Conservation (phyloP, 768 basidiomycete genomes). For the Kockovaella imperatae region DNA sequence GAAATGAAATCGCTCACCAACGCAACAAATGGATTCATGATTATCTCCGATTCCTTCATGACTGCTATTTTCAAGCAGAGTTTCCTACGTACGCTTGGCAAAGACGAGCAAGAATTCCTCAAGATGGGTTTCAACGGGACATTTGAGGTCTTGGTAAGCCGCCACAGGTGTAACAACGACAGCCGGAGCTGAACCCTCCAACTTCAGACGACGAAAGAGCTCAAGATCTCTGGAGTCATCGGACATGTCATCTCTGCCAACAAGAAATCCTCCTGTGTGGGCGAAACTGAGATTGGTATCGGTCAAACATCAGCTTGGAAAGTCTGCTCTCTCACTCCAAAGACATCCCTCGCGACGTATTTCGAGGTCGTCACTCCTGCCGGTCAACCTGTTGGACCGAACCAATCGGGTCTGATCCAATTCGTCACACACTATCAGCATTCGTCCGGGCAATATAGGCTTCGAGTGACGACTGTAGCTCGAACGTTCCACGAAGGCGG, state of each 20-base stretch:
- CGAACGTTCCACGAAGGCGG: constrained; percentile 96
- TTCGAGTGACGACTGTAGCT: constrained; percentile 96
- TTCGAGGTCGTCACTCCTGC: constrained; percentile 98
- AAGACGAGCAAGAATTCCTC: constrained; percentile 83
- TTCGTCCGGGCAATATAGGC: constrained; percentile 82
- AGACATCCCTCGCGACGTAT: constrained; percentile 82
- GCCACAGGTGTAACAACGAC: background rate
- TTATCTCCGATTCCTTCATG: constrained; percentile 91
- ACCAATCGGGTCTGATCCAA: constrained; percentile 82
- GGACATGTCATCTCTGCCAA: constrained; percentile 95
- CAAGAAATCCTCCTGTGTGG: constrained; percentile 92
- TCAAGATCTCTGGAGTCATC: constrained; percentile 95
- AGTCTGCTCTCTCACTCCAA: constrained; percentile 80
- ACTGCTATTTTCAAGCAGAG: constrained; percentile 99
- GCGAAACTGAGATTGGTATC: constrained; percentile 98
- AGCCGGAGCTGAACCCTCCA: background rate
- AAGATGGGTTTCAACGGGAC: constrained; percentile 99
- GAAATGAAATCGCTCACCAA: constrained; percentile 97
- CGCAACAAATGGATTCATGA: constrained; percentile 92
- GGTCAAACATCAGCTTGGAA: constrained; percentile 99
- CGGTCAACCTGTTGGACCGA: constrained; percentile 80
- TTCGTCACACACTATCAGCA: constrained; percentile 99
- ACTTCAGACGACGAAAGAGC: constrained; percentile 86
- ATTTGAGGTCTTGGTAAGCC: constrained; percentile 82
- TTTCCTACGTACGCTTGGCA: constrained; percentile 84